Base-by-base conservation (phyloP, 2,329 filamentous ascomycete species). In the Apiospora marii region DNA sequence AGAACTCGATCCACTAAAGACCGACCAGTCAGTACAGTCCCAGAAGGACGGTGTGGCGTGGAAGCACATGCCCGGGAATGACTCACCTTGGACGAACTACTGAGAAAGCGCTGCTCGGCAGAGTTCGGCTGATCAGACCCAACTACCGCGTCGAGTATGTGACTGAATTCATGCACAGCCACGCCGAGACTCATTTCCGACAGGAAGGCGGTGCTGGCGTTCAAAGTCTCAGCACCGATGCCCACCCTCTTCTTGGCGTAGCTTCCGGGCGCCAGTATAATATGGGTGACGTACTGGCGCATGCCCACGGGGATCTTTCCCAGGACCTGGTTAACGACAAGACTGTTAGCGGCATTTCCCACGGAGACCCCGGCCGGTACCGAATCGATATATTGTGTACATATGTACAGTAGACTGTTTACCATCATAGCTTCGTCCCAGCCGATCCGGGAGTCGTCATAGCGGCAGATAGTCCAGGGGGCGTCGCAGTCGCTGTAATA, bases 261-360 rank as follows among this genome's bases (percentile, higher is more conserved):
- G 58, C 34, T 64, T 41, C n/a, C 58, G 58, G 58, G 58, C 34
- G 34, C 58, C 58, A 64, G 34, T 37, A 64, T 64, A 4, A 64
- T 8, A 3, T 64, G 58, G 30, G 58, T 34, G n/a, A 64, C 58
- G 34, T 64, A 34, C 19, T 64, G 58, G 8, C 58, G 58, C 58
- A 64, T 64, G 19, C 58, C 58, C 19, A 64, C 34, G 34, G 58
- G 58, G 34, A 64, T 41, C 34, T 24, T 64, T 13, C 34, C 58
- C 10, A 64, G 58, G 22, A 64, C 22, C 58, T 64, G n/a, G 7
- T 1, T 19, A 4, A 5, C 27, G 27, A n/a, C 19, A 19, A 64
- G 58, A 8, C 22, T 12, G 58, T 64, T n/a, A 64, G 58, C 58
- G 13, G 1, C 12, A 7, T 6, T 41, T 22, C 19, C 34, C 58